Base-by-base conservation (phyloP, 2,329 filamentous ascomycete genomes). In the Claviceps digitariae region DNA sequence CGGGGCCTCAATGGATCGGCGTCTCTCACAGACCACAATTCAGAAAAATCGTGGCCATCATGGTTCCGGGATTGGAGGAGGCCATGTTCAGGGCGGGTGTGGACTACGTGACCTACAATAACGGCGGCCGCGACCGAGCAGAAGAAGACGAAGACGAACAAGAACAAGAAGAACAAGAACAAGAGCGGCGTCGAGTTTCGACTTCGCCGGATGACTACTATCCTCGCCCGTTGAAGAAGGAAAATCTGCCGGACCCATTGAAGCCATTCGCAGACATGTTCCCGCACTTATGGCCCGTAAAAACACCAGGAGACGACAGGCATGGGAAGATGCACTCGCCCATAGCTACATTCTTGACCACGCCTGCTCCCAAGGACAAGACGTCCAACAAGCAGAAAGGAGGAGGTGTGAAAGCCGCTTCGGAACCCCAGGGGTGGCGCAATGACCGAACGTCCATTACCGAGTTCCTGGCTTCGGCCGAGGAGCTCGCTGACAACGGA, bases 31-130 rank as follows among this genome's bases (percentile, higher is more conserved):
- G 83, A 47, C 76, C 79, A 6, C 74, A 82, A 55, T 82, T 86
- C 60, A 73, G 81, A 57, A 94, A 93, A 69, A 85, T 94, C 31
- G 90, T 97, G 31, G 80, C 87, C 43, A 72, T 98, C 59, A 91
- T 96, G 86, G 83, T 96, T 12, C 93, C 93, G 12, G 93, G 93
- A 0, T 71, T 98, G 25, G 91, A 97, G 64, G 80, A 88, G 62
- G 86, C 82, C 57, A 93, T 97, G 86, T 95, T 97, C 70, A 81
- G 86, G 66, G 76, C 79, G 13, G 64, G 69, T 40, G 73, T 77
- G 40, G 70, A 81, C 57, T 76, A 75, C 49, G 64, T 68, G 10
- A 68, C 64, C 1, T 80, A 75, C 61, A 72, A 74, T 45, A 64
- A 45, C 52, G 52, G 41, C 21, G 25, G 25, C 4, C 5, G 41